Base-by-base conservation (phyloP, 176 grass and related monocot genomes). In the Phyllostachys edulis region DNA sequence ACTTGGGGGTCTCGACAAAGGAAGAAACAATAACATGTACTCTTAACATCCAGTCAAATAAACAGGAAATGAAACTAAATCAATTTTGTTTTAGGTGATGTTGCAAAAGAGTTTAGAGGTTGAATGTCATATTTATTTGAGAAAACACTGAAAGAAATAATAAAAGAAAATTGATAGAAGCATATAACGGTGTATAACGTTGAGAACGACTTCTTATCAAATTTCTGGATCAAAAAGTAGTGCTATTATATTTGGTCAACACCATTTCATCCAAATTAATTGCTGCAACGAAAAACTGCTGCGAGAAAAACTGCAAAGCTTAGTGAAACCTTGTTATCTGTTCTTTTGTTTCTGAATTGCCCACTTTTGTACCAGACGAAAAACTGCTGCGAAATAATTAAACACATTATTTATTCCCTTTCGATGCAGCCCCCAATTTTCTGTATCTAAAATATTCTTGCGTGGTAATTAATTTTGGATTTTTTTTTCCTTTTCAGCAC, bases 401-500 rank as follows among this genome's bases (percentile, higher is more conserved):
- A 11, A 59, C 56, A 21, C 56, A 1, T 11, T 4, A 59, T 11
- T 11, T 24, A 24, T 11, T 24, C 9, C 9, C 11, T 59, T 11
- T 24, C 11, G 23, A 24, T 1, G 56, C 56, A 11, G 0, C 2
- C 3, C 21, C 0, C n/a, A 2, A 9, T 1, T 4, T 9, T 60
- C 10, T 10, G 7, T 1, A 60, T 9, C 56, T 4, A 24, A 24
- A 24, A 24, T 24, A n/a, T 9, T 60, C 9, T 11, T n/a, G 56
- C 21, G 0, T 10, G 23, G 7, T 10, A 4, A 10, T 59, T 4
- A 23, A 57, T 23, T 10, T 4, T 7, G 0, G 41, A 1, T 6
- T 11, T 32, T 21, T 32, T 2, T 20, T 0, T n/a, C 1, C 5
- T 15, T 52, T 17, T 12, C 90, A 97, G 94, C 90, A 97, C 54